Evolutionary conservation across 2,329 filamentous ascomycete species (phyloP), one percentile per base, ranked within the genome.

Genomic region (Amesomyces nigricolor): DNA sequence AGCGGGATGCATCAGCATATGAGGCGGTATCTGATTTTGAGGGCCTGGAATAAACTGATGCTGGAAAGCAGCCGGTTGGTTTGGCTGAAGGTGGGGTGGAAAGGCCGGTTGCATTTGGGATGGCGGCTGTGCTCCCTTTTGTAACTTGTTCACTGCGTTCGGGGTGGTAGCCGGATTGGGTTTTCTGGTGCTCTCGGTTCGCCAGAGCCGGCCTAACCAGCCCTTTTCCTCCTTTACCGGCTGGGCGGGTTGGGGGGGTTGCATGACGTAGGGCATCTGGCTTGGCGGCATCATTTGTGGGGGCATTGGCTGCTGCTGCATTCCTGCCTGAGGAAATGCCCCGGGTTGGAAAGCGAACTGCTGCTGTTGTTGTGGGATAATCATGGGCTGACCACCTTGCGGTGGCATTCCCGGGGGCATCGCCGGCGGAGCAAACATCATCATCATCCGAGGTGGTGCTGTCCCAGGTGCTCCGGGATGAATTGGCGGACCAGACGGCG

Each of bases 121-220:
- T 9, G 17, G 42, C 2, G 47, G 52, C 17, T 13, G 42, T 6
- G 37, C 1, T 8, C 2, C 38, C 39, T 61, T 60, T 29, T 60
- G 60, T 9, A 59, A 44, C 17, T 40, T 57, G 37, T 43, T 56
- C 9, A 42, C 7, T 13, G 42, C 22, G 26, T 2, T 48, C 6
- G 38, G 19, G 4, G 43, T 5, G 16, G 16, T 19, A 13, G 29
- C 19, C 16, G 45, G n/a, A 29, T 29, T 52, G 3, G 46, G 37
- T 43, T 57, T 57, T 14, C 35, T 54, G n/a, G 54, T 17, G 16
- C 48, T 61, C 5, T 53, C 57, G 16, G 39, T 51, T n/a, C 57
- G 46, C 44, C 45, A 58, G 3, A 61, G 22, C 26, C 44, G 54
- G 32, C 59, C 59, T 39, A 59, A 59, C 50, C 56, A 61, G 29